Conservation (phyloP, 2,329 filamentous ascomycete species). For the Ophiocordyceps unilateralis region DNA sequence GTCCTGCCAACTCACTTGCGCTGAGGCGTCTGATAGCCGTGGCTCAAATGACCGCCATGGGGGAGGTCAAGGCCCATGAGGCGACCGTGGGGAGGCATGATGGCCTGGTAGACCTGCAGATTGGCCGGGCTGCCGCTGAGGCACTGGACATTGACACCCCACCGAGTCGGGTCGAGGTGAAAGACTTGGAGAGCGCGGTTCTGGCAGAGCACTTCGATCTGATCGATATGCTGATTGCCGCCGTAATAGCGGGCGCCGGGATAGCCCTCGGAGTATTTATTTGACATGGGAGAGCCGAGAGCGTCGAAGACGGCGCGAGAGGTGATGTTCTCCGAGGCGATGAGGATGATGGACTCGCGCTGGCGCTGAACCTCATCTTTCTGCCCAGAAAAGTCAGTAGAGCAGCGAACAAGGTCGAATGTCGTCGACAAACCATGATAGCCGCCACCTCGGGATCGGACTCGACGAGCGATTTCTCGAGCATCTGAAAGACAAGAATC, state of each 20-base stretch:
- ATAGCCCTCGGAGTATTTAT: conserved; percentile 99
- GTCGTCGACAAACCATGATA: conserved; percentile 61
- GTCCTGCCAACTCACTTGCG: conserved; percentile 50
- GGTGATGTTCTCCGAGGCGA: conserved; percentile 98
- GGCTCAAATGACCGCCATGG: conserved; percentile 85
- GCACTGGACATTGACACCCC: conserved; percentile 98
- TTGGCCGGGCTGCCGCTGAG: conserved; percentile 89
- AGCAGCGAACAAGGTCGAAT: neutral
- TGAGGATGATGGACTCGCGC: conserved; percentile 95
- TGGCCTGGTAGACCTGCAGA: conserved; percentile 92
- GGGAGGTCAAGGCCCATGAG: conserved; percentile 94
- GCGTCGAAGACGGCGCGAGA: conserved; percentile 97
- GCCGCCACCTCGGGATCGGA: conserved; percentile 85
- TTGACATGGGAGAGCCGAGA: conserved; percentile 84
- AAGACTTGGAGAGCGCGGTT: conserved; percentile 83
- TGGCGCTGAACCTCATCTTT: conserved; percentile 91
- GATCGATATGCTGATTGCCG: conserved; percentile 96
- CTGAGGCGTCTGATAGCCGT: conserved; percentile 92
- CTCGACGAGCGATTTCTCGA: conserved; percentile 86
- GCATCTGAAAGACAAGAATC: conserved; percentile 48
- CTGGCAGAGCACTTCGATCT: conserved; percentile 92
- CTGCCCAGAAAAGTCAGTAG: conserved; percentile 27
- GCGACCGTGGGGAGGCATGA: conserved; percentile 89
- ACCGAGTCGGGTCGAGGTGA: conserved; percentile 69
- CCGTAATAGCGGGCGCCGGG: conserved; percentile 97